Conservation (phyloP, 2,329 filamentous ascomycete species). For the Clarireedia sp. region DNA sequence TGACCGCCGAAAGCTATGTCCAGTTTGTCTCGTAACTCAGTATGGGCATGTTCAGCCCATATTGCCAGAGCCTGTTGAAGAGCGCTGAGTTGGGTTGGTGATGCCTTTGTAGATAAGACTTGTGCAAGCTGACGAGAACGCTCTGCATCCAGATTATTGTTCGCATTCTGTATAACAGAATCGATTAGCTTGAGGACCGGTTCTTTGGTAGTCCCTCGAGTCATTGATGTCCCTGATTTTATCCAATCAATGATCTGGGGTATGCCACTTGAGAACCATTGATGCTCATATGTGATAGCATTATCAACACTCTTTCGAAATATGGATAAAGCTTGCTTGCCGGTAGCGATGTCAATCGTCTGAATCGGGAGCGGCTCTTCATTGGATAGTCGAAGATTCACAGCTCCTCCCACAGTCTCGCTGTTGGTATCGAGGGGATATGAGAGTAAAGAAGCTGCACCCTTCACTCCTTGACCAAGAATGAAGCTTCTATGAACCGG, state of each 20-base stretch:
- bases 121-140: constrained; percentile 31
- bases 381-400: constrained; percentile 44
- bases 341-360: constrained; percentile 56
- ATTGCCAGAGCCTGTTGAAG: constrained; percentile 53
- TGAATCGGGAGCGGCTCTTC: constrained; percentile 37
- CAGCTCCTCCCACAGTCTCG: constrained; percentile 44
- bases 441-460: constrained; percentile 47
- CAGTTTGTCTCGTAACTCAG: constrained; percentile 73
- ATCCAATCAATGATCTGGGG: constrained; percentile 61
- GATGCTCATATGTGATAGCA: constrained; percentile 61
- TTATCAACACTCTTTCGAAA: constrained; percentile 65
- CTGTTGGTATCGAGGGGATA: constrained; percentile 32
- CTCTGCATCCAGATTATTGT: constrained; percentile 42
- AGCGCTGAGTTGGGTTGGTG: constrained; percentile 32
- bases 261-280: constrained; percentile 67
- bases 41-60: constrained; percentile 76
- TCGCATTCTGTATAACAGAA: constrained; percentile 54
- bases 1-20: constrained; percentile 68
- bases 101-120: constrained; percentile 28
- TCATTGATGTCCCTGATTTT: constrained; percentile 34
- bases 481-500: constrained; percentile 79
- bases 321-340: constrained; percentile 52
- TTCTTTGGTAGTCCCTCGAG: constrained; percentile 48
- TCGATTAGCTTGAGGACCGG: constrained; percentile 58
- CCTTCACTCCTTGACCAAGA: constrained; percentile 64